phyloP scores from a whole-genome alignment of 176 grass and related monocot genomes.

The Triticum timopheevii region DNA sequence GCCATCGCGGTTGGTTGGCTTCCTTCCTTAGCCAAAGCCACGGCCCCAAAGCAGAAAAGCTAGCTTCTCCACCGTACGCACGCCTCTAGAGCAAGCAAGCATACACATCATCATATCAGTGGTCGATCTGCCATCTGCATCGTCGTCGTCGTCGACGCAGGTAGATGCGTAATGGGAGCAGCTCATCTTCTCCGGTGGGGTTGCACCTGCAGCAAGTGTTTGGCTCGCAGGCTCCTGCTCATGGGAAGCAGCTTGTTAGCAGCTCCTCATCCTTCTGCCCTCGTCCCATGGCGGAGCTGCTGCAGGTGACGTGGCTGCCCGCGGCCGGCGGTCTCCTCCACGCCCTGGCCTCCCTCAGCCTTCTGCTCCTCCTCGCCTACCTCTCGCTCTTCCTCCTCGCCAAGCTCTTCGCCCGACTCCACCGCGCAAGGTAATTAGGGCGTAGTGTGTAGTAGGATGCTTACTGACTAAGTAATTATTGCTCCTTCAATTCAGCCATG shows the following conservation, averaged over 20 bases:
- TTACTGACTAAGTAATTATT: not conserved
- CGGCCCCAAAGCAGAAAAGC: not conserved
- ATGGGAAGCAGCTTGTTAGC: slow-evolving; percentile 28
- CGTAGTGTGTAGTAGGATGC: no score
- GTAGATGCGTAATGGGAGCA: slow-evolving; percentile 59
- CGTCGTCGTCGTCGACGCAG: not conserved
- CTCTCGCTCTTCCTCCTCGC: slow-evolving; percentile 61
- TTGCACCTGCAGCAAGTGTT: slow-evolving; percentile 25
- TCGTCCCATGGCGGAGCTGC: not conserved
- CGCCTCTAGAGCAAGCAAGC: slow-evolving; percentile 4
- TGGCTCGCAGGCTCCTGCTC: slow-evolving; percentile 40
- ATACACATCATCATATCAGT: no score
- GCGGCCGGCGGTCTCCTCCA: slow-evolving; percentile 18
- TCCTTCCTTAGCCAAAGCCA: not conserved
- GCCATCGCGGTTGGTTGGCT: not conserved
- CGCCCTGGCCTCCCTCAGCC: slow-evolving; percentile 33
- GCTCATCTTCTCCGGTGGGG: not conserved
- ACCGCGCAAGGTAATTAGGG: slow-evolving; percentile 24
- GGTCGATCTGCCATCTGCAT: not conserved
- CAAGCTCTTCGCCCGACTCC: slow-evolving; percentile 56
- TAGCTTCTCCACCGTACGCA: no score
- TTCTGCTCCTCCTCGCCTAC: slow-evolving; percentile 57
- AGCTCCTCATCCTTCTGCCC: not conserved
- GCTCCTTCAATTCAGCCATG: not conserved
- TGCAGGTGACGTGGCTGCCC: slow-evolving; percentile 34